Conservation (phyloP, 2,329 filamentous ascomycete genomes). For the Fusarium chaquense region DNA sequence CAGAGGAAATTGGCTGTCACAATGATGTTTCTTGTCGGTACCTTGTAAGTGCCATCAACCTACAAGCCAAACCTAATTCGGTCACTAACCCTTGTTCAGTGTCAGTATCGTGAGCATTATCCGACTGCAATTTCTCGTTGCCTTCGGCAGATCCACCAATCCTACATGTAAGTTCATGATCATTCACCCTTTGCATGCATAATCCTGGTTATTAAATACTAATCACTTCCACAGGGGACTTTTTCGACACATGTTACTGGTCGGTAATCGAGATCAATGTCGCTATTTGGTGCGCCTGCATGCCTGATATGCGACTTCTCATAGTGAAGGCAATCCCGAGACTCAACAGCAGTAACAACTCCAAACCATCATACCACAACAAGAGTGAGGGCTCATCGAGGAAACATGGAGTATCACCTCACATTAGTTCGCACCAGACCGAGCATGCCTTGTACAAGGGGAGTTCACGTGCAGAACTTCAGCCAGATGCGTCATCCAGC, state of each 20-base stretch:
- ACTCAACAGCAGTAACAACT: not conserved
- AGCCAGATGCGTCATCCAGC: not conserved
- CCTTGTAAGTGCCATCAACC: not conserved
- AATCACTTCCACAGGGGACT: not conserved
- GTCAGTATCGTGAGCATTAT: conserved; percentile 22
- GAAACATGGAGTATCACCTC: not conserved
- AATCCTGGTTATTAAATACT: not conserved
- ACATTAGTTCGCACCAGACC: not conserved
- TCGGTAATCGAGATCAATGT: conserved; percentile 15
- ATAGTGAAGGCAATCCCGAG: conserved; percentile 1
- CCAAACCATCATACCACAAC: not conserved
- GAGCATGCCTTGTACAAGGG: not conserved
- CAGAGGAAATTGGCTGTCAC: conserved; percentile 17
- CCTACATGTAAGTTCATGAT: conserved; percentile 10
- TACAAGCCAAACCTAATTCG: accelerated
- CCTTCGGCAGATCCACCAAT: conserved; percentile 14
- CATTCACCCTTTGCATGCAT: not conserved
- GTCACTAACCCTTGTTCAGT: not conserved
- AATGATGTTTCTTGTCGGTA: conserved; percentile 7
- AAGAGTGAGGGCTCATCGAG: not conserved
- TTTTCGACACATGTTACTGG: conserved; percentile 20
- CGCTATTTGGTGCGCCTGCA: conserved; percentile 11
- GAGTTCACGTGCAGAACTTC: not conserved
- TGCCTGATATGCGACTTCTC: conserved; percentile 7
- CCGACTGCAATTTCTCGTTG: conserved; percentile 3